Conservation (phyloP, 2,329 filamentous ascomycete genomes). For the Pseudogymnoascus sp. region DNA sequence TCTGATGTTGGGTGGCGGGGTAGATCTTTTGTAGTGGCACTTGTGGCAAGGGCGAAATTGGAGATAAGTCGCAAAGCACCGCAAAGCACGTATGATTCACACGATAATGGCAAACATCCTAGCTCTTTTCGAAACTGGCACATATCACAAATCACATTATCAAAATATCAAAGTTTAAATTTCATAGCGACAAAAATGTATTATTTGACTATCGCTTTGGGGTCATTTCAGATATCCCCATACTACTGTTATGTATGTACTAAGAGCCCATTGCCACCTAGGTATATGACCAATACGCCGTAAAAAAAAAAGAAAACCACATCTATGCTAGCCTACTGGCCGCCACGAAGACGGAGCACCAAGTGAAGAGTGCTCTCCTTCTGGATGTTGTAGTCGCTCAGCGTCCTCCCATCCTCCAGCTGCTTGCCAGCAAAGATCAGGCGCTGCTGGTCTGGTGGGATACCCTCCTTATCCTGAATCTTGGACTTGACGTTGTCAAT, state of each 20-base stretch:
- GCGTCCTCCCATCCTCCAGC: conserved; percentile 68
- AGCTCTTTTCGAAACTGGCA: background rate
- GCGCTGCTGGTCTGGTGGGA: conserved; percentile 64
- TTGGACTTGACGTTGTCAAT: conserved; percentile 67
- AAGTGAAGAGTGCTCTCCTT: conserved; percentile 66
- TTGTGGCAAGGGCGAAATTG: conserved; percentile 1
- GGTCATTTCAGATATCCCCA: background rate
- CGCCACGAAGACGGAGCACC: conserved; percentile 63
- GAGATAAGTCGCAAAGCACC: background rate
- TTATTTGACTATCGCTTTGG: background rate
- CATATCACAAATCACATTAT: background rate
- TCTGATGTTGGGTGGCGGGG: conserved; percentile 3
- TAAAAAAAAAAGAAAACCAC: background rate
- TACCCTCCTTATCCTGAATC: conserved; percentile 66
- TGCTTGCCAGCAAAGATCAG: conserved; percentile 66
- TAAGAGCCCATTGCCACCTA: conserved; percentile 4
- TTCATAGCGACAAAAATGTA: background rate
- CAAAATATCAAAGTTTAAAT: background rate
- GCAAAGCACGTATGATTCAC: background rate
- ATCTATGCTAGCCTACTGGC: conserved; percentile 23
- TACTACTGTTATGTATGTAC: conserved; percentile 1
- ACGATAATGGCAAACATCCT: background rate
- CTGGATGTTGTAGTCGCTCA: conserved; percentile 81
- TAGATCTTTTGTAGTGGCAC: background rate
- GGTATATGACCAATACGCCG: conserved; percentile 6